Evolutionary conservation across 805 yeast species (phyloP), one percentile per base, ranked within the genome.

Genomic region (Aciculoconidium aculeatum): DNA sequence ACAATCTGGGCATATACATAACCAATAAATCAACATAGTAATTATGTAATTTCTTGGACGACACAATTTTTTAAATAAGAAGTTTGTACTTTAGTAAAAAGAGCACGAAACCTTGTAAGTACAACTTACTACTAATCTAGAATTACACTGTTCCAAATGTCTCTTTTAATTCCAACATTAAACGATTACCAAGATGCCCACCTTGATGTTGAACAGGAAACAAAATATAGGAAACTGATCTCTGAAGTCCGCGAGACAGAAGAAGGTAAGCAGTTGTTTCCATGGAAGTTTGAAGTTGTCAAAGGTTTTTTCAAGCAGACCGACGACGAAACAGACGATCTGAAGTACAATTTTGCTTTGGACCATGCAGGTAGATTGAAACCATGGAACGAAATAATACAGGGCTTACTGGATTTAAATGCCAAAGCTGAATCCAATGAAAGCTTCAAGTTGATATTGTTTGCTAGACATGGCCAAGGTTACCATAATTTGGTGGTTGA

Each of bases 401-500:
- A 20, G 1, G 53, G 58, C 17, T 30, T 73, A 17, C 39, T 45
- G 1, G 34, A 44, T 7, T 49, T 73, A 38, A 71, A 70, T 37
- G 29, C 32, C 2, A 24, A 42, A 5, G 61, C 67, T 11, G 34
- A 40, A 0, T 41, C 40, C 1, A 61, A 67, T 35, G 76, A 56
- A 23, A 34, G 38, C 19, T 73, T 61, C 49, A 76, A 75, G 41
- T 42, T 76, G 26, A 34, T 76, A 3, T 65, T 72, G 27, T 59
- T 72, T 31, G 78, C 80, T 7, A 63, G 86, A 46, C 86, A 79
- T 42, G 86, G 85, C 5, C 82, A 78, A 49, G 86, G 85, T 0
- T 70, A 54, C 45, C 87, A 79, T 39, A 79, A 79, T 41, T 58
- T 61, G 25, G 67, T 72, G 3, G 72, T 76, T 10, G 55, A 53